Base-by-base conservation (phyloP, 495 filamentous ascomycete genomes). In the Tuber calosporum region DNA sequence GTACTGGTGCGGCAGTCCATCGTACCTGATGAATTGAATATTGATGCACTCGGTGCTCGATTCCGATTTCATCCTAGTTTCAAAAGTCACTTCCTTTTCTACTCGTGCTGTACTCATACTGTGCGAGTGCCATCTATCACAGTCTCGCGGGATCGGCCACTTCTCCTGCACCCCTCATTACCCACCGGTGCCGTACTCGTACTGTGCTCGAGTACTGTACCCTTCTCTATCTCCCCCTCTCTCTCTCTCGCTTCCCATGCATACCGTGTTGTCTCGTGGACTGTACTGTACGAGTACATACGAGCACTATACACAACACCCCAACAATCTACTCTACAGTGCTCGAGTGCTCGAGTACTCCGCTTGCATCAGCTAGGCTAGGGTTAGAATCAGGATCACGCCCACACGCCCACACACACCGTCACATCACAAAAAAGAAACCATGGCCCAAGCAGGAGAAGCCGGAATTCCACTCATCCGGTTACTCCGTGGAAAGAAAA, bases 391-490 rank as follows among this genome's bases (percentile, higher is more conserved):
- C 48, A 26, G 48, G 48, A 58, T 58, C 48, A 62, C 53, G 26
- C 53, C 53, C 53, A 62, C 48, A 62, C 53, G 26, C 53, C 53
- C 53, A 62, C 53, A 17, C 53, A 34, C 53, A 19, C 30, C 53
- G 26, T 62, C 30, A n/a, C n/a, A 62, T 62, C 53, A 62, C 53
- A n/a, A 62, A 62, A 62, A 62, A 62, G 30, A 62, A 62, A 62
- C 26, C 0, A 62, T 34, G 53, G 53, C 17, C 53, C 53, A 19
- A 34, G 53, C 53, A 62, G 26, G 13, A 34, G 30, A 62, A 62
- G 53, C 30, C 26, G 53, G 26, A 62, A 62, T 34, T 34, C 53
- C 26, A 30, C 53, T 34, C 53, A 17, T 62, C 53, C 53, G 30
- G 53, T 26, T 62, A 62, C 13, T 62, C 53, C 53, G 53, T 26